phyloP scores from a whole-genome alignment of 2,329 filamentous ascomycete genomes.

The Plenodomus lindquistii region DNA sequence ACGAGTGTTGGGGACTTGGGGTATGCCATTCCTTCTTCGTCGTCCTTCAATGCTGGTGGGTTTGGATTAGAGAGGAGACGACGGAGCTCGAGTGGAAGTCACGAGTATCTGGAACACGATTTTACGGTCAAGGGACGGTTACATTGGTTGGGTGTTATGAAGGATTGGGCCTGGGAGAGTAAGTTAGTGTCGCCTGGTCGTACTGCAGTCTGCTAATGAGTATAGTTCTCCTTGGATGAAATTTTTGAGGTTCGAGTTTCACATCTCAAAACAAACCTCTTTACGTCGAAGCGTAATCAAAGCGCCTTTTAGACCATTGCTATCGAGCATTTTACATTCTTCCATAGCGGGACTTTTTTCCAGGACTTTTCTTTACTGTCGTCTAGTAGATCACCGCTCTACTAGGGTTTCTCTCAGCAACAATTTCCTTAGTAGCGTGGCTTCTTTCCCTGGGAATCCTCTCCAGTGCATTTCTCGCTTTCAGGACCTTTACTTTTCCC shows the following conservation, averaged over 20 bases:
- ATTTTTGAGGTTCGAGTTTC: background rate
- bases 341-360: too few relatives aligned
- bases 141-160: slow-evolving; percentile 74
- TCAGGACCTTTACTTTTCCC: too few relatives aligned
- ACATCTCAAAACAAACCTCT: too few relatives aligned
- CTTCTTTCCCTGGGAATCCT: too few relatives aligned
- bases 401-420: too few relatives aligned
- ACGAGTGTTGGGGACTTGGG: slow-evolving; percentile 21
- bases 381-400: too few relatives aligned
- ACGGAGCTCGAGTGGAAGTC: slow-evolving; percentile 7
- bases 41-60: background rate
- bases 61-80: background rate
- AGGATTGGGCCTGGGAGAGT: slow-evolving; percentile 69
- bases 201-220: background rate
- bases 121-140: slow-evolving; percentile 67
- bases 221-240: background rate
- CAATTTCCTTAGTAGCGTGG: too few relatives aligned
- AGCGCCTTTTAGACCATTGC: too few relatives aligned
- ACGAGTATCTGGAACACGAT: slow-evolving; percentile 57
- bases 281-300: too few relatives aligned
- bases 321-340: too few relatives aligned
- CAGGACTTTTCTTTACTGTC: too few relatives aligned
- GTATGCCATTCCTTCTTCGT: slow-evolving; percentile 2
- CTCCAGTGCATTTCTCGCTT: too few relatives aligned
- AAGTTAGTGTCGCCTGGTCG: background rate